A percentile compares a stretch with the other conserved stretches of the same genome.
phyloP scores from a whole-genome alignment of 768 basidiomycete genomes.

The Psilocybe cubensis region DNA sequence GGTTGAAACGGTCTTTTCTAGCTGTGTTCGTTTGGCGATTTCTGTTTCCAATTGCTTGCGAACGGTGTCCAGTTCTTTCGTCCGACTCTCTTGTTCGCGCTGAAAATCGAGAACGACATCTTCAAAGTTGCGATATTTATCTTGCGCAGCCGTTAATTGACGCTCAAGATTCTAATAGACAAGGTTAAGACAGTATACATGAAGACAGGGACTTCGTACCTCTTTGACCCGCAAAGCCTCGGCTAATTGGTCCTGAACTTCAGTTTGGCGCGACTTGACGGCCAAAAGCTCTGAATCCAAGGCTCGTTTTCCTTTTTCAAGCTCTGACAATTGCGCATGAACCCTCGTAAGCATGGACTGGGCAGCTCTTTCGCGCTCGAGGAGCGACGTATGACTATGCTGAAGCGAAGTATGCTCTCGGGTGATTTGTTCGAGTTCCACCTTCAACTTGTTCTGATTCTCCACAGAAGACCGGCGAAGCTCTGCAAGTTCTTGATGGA shows the following conservation, averaged over 20 bases:
- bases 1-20: conserved; percentile 65
- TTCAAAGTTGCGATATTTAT: conserved; percentile 85
- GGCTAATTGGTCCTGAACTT: conserved; percentile 64
- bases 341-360: conserved; percentile 53
- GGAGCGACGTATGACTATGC: conserved; percentile 65
- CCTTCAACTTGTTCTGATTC: conserved; percentile 70
- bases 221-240: conserved; percentile 72
- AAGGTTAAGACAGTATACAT: not conserved
- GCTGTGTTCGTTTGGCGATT: conserved; percentile 67
- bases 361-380: conserved; percentile 57
- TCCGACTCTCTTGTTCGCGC: conserved; percentile 75
- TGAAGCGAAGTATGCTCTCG: conserved; percentile 65
- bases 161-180: conserved; percentile 71
- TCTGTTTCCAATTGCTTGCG: conserved; percentile 80
- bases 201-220: conserved; percentile 45
- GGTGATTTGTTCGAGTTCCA: conserved; percentile 69
- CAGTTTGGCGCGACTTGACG: conserved; percentile 69
- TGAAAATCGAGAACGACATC: conserved; percentile 86
- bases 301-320: conserved; percentile 70
- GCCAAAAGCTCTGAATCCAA: conserved; percentile 75
- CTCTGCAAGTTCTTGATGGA: conserved; percentile 71
- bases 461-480: conserved; percentile 65
- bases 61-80: conserved; percentile 70
- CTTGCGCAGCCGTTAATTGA: conserved; percentile 70
- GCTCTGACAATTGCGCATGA: conserved; percentile 52